Percentiles rank a stretch among this genome's conserved stretches.
Conservation (phyloP, 108 stramenopile species). For the Skeletonema grethae region DNA sequence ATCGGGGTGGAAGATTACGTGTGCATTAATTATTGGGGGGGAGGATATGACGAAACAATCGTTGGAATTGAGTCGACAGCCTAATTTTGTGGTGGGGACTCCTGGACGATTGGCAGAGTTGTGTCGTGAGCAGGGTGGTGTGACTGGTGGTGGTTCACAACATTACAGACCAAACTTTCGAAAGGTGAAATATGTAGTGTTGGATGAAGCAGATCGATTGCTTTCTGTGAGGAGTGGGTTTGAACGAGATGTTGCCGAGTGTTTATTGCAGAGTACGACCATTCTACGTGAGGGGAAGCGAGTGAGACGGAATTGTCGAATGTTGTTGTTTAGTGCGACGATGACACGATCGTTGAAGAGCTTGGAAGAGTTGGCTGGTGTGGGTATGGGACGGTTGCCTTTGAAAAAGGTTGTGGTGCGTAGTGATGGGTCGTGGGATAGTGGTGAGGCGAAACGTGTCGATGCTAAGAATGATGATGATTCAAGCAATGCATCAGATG, state of each 20-base stretch:
- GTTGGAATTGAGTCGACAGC: constrained; percentile 70
- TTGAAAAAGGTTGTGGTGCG: constrained; percentile 71
- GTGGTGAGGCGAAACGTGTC: constrained; percentile 23
- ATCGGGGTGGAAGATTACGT: constrained; percentile 71
- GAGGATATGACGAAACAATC: constrained; percentile 80
- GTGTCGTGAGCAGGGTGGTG: constrained; percentile 52
- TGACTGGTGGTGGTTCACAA: constrained; percentile 23
- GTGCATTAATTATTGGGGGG: constrained; percentile 91
- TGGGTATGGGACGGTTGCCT: constrained; percentile 68
- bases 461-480: constrained; percentile 12
- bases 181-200: constrained; percentile 85
- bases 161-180: constrained; percentile 63
- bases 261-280: constrained; percentile 68
- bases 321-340: constrained; percentile 96
- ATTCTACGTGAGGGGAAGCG: constrained; percentile 23
- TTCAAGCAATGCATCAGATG: constrained; percentile 16
- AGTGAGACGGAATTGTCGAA: constrained; percentile 76
- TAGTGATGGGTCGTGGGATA: constrained; percentile 47
- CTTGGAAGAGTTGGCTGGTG: constrained; percentile 82
- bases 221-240: constrained; percentile 82
- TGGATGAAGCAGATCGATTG: constrained; percentile 98
- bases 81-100: constrained; percentile 96
- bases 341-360: constrained; percentile 87
- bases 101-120: constrained; percentile 92
- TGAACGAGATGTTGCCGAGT: constrained; percentile 88